Evolutionary conservation across 192 early-diverging fungal species (phyloP).

Genomic region (Haplosporangium gracile): DNA sequence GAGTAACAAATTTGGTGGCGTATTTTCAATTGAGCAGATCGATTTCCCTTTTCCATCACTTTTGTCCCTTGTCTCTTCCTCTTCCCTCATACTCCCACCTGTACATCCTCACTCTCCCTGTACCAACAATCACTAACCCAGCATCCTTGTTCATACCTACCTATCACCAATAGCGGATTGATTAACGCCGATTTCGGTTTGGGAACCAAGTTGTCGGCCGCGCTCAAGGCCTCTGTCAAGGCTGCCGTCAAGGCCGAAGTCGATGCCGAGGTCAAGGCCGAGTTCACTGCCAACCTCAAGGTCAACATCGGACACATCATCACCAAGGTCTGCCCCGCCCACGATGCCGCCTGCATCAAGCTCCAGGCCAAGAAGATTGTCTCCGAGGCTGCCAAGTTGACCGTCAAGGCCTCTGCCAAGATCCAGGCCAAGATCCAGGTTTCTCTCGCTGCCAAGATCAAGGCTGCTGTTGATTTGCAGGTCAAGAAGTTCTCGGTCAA

Average conservation of each 20-base stretch:
- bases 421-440: slow-evolving; percentile 38
- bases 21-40: background rate
- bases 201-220: slow-evolving; percentile 39
- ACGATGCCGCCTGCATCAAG: slow-evolving; percentile 46
- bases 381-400: slow-evolving; percentile 42
- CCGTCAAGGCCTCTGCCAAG: slow-evolving; percentile 51
- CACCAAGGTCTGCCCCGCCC: slow-evolving; percentile 44
- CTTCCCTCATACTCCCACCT: background rate
- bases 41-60: no score
- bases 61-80: background rate
- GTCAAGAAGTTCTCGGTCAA: slow-evolving; percentile 57
- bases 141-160: background rate
- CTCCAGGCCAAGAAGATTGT: slow-evolving; percentile 47
- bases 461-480: slow-evolving; percentile 50
- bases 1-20: background rate
- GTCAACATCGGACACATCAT: slow-evolving; percentile 49
- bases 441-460: slow-evolving; percentile 37
- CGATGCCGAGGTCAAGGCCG: slow-evolving; percentile 46
- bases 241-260: slow-evolving; percentile 53
- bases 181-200: slow-evolving; percentile 49
- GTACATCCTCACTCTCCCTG: background rate
- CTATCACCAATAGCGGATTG: slow-evolving; percentile 21
- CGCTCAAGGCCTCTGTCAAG: slow-evolving; percentile 50
- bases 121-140: no score
- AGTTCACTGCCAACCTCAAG: slow-evolving; percentile 52